Base-by-base conservation (phyloP, 805 yeast genomes). In the Kodamaea kaohsiungensis region DNA sequence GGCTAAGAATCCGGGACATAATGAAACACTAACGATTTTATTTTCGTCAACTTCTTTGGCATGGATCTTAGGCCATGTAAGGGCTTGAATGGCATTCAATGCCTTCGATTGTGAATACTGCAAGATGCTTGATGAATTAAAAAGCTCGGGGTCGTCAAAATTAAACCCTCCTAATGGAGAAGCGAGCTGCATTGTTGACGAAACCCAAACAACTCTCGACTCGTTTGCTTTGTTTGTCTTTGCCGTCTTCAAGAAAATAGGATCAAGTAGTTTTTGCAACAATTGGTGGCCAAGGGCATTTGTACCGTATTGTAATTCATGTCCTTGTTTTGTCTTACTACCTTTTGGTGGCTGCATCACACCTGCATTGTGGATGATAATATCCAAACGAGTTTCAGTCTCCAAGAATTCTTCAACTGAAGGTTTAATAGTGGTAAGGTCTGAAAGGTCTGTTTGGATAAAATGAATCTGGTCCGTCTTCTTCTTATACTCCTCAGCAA, bases 51-150 rank as follows among this genome's bases (percentile, higher is more conserved):
- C 53, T 13, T 33, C 48, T 3, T 62, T 56, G 25, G 71, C 62
- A 46, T 76, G 71, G 18, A 61, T 40, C 46, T 56, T 52, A 1
- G 71, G 58, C 76, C 78, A 78, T 43, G 65, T 61, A 13, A 64
- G 61, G 1, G 78, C 65, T 59, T 73, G 75, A 46, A 70, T 66
- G 25, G 71, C 58, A 50, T 68, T 67, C 33, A 72, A 67, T 1
- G 81, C 79, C 63, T 81, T 81, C 30, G 78, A 70, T 60, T 77
- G 79, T 3, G 73, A 76, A 58, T 81, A 78, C 42, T 62, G 65
- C 54, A 57, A 55, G 48, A 62, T 62, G 43, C 72, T 61, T 12
- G 42, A 16, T 3, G 18, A 16, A 7, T 33, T 37, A 8, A 16
- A n/a, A 22, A 50, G 53, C 19, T 43, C 39, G 6, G 53, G 53